Evolutionary conservation across 441 rosid genomes (phyloP), one percentile per base, ranked within the genome.

Genomic region (Gossypium lobatum): DNA sequence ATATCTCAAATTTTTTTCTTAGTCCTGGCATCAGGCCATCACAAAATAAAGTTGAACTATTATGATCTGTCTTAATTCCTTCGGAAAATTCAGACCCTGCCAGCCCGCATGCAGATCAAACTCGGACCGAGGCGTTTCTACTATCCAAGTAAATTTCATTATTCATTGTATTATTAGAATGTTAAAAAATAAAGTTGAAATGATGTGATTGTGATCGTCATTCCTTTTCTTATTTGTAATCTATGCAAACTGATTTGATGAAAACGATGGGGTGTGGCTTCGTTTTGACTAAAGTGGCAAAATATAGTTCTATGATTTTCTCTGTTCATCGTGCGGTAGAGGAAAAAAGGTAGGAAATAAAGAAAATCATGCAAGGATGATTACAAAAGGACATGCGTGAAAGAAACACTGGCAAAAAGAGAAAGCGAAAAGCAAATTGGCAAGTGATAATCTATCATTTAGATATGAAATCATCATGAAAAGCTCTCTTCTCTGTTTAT

Each of bases 311-410:
- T 45, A 2, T 6, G 6, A 11, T 23, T 45, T 21, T 26, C 37
- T 11, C 17, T 11, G 63, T 26, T 59, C 17, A 25, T 59, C 63
- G 2, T 59, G 63, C 34, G 63, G 37, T 20, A 20, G 34, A 58
- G 62, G 34, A 11, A 11, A 57, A 57, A 57, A 21, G 61, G 25
- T 21, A 1, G 3, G 53, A 42, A 66, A 45, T 31, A 31, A 46
- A 21, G 53, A 21, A 23, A 66, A 66, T 46, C 57, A 45, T 23
- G 31, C 18, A 46, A 46, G 28, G 21, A 66, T 66, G 54, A 46
- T 45, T 66, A 55, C 71, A 6, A 66, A 31, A 66, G 57, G 71
- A 45, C 70, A 65, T 21, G 70, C 70, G 70, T 42, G 34, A 39
- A 10, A 3, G 7, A 42, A 20, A 45, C 11, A 10, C 11, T 3